Percentiles rank a stretch among this genome's conserved stretches.
Evolutionary conservation across 257 asterid species (phyloP).

Genomic region (Scutellaria minor): DNA sequence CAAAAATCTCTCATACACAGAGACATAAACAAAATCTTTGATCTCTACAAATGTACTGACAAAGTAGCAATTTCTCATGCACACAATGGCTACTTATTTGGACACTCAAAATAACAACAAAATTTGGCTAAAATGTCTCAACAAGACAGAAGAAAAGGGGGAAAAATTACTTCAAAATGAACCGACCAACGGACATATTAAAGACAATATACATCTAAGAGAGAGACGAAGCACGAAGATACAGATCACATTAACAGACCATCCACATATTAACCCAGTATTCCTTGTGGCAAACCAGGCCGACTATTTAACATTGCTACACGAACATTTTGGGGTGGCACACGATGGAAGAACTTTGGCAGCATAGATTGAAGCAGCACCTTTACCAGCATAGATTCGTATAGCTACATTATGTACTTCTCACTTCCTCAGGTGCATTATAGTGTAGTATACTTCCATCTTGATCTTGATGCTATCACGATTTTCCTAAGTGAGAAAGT

Average conservation of each 20-base stretch:
- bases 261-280: slow-evolving; percentile 34
- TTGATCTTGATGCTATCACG: slow-evolving; percentile 4
- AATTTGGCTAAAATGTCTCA: slow-evolving; percentile 10
- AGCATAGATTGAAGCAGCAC: slow-evolving; percentile 18
- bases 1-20: background rate
- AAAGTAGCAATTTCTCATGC: slow-evolving; percentile 32
- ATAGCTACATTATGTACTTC: slow-evolving; percentile 27
- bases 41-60: slow-evolving; percentile 30
- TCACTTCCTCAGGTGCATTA: slow-evolving; percentile 33
- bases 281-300: slow-evolving; percentile 32
- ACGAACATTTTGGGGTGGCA: slow-evolving; percentile 21
- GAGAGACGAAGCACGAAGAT: slow-evolving; percentile 37
- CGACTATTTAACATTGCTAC: slow-evolving; percentile 10
- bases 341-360: slow-evolving; percentile 28
- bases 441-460: slow-evolving; percentile 30
- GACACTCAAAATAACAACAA: background rate
- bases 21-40: slow-evolving; percentile 26
- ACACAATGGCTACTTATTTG: slow-evolving; percentile 36
- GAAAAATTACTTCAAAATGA: slow-evolving; percentile 33
- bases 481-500: slow-evolving; percentile 23
- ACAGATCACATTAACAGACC: slow-evolving; percentile 38
- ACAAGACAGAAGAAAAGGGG: slow-evolving; percentile 2
- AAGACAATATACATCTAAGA: slow-evolving; percentile 33
- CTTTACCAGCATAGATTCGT: slow-evolving; percentile 24
- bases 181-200: slow-evolving; percentile 26